Evolutionary conservation across 306 rosid genomes (phyloP).

Genomic region (Quercus suber): DNA sequence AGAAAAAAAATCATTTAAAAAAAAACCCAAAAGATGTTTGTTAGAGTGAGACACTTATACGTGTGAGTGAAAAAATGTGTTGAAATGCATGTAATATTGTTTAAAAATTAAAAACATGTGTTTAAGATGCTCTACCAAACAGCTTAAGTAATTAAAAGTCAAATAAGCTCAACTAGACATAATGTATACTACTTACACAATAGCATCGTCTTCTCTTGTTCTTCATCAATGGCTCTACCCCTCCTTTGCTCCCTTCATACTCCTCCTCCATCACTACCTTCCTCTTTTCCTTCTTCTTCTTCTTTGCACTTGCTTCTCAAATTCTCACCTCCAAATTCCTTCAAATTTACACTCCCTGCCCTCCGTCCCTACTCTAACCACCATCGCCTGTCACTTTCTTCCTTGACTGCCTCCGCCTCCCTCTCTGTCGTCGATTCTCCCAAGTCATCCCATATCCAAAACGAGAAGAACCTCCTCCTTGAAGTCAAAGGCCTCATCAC

Average conservation of each 20-base stretch:
- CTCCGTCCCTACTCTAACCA: constrained; percentile 11
- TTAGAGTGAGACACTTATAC: constrained; percentile 2
- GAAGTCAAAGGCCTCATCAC: constrained; percentile 77
- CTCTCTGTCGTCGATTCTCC: constrained; percentile 33
- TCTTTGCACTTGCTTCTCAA: background rate
- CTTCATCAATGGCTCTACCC: constrained; percentile 8
- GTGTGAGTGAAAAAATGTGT: too few species aligned
- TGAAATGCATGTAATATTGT: too few species aligned
- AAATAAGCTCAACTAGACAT: too few species aligned
- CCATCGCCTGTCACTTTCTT: background rate
- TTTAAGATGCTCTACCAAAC: too few species aligned
- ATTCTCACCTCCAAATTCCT: constrained; percentile 19
- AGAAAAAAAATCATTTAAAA: too few species aligned
- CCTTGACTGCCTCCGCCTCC: constrained; percentile 10
- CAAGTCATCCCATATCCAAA: background rate
- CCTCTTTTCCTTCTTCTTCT: background rate
- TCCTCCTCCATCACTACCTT: background rate
- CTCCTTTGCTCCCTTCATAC: constrained; percentile 4
- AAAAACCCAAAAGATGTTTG: too few species aligned
- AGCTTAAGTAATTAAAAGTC: too few species aligned
- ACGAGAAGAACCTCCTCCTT: constrained; percentile 50
- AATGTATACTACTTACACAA: too few species aligned
- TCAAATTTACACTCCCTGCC: constrained; percentile 10
- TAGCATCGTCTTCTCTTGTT: too few species aligned
- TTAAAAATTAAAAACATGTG: too few species aligned